These are phyloP conservation scores for Trametes gibbosa DNA, from an alignment of 768 basidiomycete genomes.

Conservation along the genomic window DNA sequence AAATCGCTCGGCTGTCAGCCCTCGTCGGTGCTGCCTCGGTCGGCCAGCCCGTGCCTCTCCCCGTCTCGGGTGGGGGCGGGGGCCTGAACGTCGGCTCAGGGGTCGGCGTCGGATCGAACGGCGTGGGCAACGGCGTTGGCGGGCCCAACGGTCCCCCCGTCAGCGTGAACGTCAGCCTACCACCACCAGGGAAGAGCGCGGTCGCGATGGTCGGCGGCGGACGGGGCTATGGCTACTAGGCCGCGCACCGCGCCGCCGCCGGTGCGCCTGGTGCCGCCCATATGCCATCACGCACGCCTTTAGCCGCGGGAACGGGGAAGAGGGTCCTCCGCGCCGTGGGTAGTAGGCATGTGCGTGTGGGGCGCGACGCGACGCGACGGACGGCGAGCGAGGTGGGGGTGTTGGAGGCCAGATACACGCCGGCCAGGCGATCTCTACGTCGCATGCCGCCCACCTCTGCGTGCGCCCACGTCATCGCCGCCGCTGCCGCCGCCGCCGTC, in stretches of 20 bases:
- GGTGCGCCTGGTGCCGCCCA: background rate
- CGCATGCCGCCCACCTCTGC: background rate
- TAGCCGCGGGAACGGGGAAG: background rate
- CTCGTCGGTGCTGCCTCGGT: constrained; percentile 68
- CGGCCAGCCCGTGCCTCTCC: constrained; percentile 27
- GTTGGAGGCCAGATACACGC: constrained; percentile 11
- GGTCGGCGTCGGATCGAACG: constrained; percentile 25
- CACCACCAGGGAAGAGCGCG: constrained; percentile 33
- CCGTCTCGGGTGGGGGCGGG: constrained; percentile 21
- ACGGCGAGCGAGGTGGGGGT: background rate
- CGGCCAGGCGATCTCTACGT: background rate
- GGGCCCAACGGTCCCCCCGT: constrained; percentile 33
- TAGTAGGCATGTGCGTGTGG: no score
- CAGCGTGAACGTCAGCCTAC: constrained; percentile 42
- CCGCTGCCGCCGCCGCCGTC: background rate
- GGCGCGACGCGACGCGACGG: background rate
- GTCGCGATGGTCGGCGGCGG: constrained; percentile 31
- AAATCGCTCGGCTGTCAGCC: constrained; percentile 79
- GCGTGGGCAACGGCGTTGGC: constrained; percentile 27
- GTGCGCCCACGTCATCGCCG: background rate
- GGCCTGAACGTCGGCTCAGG: constrained; percentile 30
- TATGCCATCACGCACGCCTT: background rate
- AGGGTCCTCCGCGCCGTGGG: constrained; percentile 7
- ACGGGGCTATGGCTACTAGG: constrained; percentile 42
- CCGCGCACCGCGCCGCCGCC: background rate